phyloP scores from a whole-genome alignment of 2,329 filamentous ascomycete species.

The Cryphonectria japonica region DNA sequence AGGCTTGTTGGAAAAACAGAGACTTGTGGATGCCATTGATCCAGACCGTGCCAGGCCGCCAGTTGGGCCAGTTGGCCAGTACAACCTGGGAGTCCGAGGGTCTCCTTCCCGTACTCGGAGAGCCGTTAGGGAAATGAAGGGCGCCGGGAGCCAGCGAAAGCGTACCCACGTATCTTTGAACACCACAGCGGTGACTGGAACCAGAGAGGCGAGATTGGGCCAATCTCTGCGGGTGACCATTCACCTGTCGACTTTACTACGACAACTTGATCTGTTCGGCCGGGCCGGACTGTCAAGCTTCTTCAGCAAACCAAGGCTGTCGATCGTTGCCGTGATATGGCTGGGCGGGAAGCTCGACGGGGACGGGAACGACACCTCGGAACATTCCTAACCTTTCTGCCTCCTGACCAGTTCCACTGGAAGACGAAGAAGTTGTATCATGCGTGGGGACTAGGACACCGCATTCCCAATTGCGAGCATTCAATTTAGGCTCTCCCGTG shows the following conservation, averaged over 20 bases:
- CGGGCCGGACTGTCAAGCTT: slow-evolving; percentile 3
- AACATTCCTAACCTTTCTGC: slow-evolving; percentile 51
- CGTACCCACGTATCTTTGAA: background rate
- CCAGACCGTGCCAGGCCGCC: background rate
- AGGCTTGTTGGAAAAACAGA: background rate
- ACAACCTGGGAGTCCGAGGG: background rate
- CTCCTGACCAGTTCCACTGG: slow-evolving; percentile 14
- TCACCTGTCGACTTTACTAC: background rate
- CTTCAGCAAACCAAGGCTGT: slow-evolving; percentile 16
- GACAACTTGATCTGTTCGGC: background rate
- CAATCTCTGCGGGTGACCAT: background rate
- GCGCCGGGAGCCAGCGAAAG: background rate
- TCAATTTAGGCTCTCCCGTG: slow-evolving; percentile 73
- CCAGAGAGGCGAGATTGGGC: background rate
- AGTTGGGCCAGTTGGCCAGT: background rate
- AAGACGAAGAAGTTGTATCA: slow-evolving; percentile 31
- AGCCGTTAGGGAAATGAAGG: background rate
- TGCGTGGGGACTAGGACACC: slow-evolving; percentile 75
- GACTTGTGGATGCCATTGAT: background rate
- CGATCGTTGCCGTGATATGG: slow-evolving; percentile 44
- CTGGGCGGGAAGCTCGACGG: slow-evolving; percentile 64
- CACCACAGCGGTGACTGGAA: background rate
- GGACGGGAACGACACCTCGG: slow-evolving; percentile 60
- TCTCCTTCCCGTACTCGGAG: background rate
- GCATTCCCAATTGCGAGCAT: slow-evolving; percentile 93